Base-by-base conservation (phyloP, 139 green algal species). In the Chlorella sorokiniana region DNA sequence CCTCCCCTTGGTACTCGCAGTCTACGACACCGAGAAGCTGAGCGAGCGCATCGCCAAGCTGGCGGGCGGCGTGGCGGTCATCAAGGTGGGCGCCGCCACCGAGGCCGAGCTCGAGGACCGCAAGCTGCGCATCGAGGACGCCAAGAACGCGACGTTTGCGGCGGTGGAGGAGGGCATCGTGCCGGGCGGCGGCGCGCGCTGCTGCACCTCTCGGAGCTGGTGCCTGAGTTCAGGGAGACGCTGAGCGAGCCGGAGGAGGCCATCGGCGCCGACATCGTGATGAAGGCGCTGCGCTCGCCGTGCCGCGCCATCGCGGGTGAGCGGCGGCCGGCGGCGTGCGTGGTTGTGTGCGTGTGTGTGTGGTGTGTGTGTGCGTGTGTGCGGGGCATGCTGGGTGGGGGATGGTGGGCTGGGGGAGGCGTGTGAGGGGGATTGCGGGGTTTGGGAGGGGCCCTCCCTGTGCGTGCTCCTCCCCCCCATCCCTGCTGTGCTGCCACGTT, bases 11-110 rank as follows among this genome's bases (percentile, higher is more conserved):
- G 23, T 8, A 25, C 68, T 18, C 8, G 48, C 52, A 79, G 91
- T 98, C 64, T 99, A 99, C 83, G 96, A 99, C 92, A 98, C 94
- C 0, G 93, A 99, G 93, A 99, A 99, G 95, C 94, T 99, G 33
- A 91, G 78, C 1, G 97, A 99, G 92, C 94, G 97, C 86, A 99
- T 99, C 73, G 97, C 97, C 81, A 99, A 99, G 95, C 93, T 99
- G 59, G 88, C 89, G 18, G 97, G 96, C 44, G 96, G 96, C 44
- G 96, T 99, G 35, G 96, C 96, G 5, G 96, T 99, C 63, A 98
- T 99, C 92, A 99, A 98, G 93, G 95, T 96, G 35, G 97, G 97
- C 25, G 97, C 95, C 44, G 94, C 95, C 45, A 99, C 97, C 48
- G 97, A 99, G 91, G 91, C 95, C 29, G 97, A 99, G 92, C 90